Evolutionary conservation across 495 filamentous ascomycete genomes (phyloP), one percentile per base, ranked within the genome.

Genomic region (Saxophila tyrrhenica): DNA sequence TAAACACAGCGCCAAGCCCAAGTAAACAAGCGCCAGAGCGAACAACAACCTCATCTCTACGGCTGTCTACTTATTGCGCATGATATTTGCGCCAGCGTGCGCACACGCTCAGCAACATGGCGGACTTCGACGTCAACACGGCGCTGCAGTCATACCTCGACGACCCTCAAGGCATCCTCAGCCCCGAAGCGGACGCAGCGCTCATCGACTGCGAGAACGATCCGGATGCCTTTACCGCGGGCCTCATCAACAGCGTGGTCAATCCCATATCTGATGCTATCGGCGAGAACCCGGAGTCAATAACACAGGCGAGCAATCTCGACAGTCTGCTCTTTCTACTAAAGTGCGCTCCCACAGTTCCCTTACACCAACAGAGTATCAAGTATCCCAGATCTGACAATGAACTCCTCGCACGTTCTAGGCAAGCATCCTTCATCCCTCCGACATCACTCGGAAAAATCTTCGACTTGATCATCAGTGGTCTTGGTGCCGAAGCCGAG

Each of bases 231-330:
- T 76, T 96, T 53, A 83, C 84, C 23, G 73, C 74, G 16, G 77
- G 80, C 43, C 66, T 94, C 50, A 79, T 97, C 62, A 95, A 94
- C 69, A 78, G 75, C 61, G 81, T 89, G 7, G 72, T 96, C 57
- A 94, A 99, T 63, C 84, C 87, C 11, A 95, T 99, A 52, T 83
- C 95, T 48, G 94, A 99, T 71, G 84, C 86, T 0, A 81, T 99
- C 16, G 91, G 92, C 19, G 87, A 87, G 61, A 91, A 84, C 63
- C 89, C 91, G 24, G 92, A 95, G 63, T 84, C 85, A 51, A 83
- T 99, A 48, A 81, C 79, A 41, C 82, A 80, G 68, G 77, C 82
- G 59, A 80, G 80, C 10, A 76, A 80, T 52, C 88, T 96, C 69
- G 94, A 99, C 72, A 91, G 91, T 39, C 70, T 99, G 50, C 90